Evolutionary conservation across 305 asterid genomes (phyloP).

Genomic region (Andrographis paniculata): DNA sequence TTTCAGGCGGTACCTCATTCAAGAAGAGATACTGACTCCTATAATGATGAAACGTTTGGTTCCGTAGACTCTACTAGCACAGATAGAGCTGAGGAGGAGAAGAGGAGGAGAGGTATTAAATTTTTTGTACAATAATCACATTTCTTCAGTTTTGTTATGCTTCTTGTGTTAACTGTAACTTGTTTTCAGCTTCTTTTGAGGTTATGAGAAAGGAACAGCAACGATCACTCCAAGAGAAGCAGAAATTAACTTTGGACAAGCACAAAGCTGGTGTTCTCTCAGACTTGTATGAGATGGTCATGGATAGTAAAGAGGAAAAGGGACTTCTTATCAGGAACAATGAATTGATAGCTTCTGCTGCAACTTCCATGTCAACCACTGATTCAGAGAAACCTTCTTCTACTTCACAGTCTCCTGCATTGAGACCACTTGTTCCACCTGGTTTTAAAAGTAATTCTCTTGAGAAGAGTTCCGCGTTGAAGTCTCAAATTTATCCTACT

Average conservation of each 20-base stretch:
- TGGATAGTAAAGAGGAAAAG: conserved; percentile 42
- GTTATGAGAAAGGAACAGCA: conserved; percentile 93
- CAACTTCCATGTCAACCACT: conserved; percentile 24
- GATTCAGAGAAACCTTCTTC: conserved; percentile 57
- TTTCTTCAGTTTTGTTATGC: conserved; percentile 14
- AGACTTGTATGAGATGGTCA: conserved; percentile 33
- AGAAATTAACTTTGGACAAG: conserved; percentile 43
- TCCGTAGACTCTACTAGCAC: conserved; percentile 36
- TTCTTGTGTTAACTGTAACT: conserved; percentile 15
- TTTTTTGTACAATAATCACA: conserved; percentile 13
- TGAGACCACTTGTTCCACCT: conserved; percentile 89
- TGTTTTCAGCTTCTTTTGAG: conserved; percentile 76
- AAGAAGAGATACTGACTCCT: conserved; percentile 67
- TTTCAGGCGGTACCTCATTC: conserved; percentile 55
- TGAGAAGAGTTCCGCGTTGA: conserved; percentile 59
- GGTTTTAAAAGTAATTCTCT: conserved; percentile 55
- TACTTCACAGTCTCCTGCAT: conserved; percentile 45
- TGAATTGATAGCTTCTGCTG: conserved; percentile 40
- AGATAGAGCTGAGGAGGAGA: conserved; percentile 95
- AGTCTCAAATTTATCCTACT: conserved; percentile 37
- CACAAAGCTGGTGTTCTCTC: conserved; percentile 33
- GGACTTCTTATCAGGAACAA: conserved; percentile 26
- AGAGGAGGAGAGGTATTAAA: conserved; percentile 81
- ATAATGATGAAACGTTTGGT: conserved; percentile 97
- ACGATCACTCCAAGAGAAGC: conserved; percentile 79